Percentiles rank a stretch among this genome's conserved stretches.
Conservation (phyloP, 2,329 filamentous ascomycete species). For the Fonsecaea pedrosoi region DNA sequence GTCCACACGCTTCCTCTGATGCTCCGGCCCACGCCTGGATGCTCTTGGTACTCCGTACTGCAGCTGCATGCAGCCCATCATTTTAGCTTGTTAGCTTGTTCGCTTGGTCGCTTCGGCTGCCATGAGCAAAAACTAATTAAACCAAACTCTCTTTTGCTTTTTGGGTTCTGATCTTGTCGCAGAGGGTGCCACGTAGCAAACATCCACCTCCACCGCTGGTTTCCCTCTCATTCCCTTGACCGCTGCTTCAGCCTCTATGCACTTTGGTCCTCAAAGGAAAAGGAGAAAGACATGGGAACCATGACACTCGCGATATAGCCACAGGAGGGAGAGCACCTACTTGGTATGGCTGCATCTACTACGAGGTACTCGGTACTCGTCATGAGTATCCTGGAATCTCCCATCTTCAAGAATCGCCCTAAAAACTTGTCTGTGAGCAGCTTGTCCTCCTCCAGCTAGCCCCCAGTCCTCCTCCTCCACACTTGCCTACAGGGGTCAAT, state of each 20-base stretch:
- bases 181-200: constrained; percentile 33
- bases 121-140: not conserved
- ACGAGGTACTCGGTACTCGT: too few species aligned
- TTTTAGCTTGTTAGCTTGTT: constrained; percentile 13
- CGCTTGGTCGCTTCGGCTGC: constrained; percentile 18
- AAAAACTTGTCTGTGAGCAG: constrained; percentile 1
- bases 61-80: constrained; percentile 11
- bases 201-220: constrained; percentile 1
- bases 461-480: constrained; percentile 4
- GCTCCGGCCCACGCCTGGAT: too few species aligned
- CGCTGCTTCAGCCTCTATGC: not conserved
- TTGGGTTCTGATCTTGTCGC: constrained; percentile 8
- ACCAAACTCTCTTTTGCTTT: not conserved
- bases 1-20: not conserved
- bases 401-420: not conserved
- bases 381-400: not conserved
- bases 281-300: not conserved
- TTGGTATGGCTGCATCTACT: not conserved
- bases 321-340: not conserved
- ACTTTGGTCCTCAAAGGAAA: not conserved
- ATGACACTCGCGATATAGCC: not conserved
- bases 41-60: too few species aligned
- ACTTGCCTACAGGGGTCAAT: not conserved
- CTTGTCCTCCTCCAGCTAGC: constrained; percentile 23
- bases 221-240: not conserved